A percentile compares a stretch with the other conserved stretches of the same genome.
phyloP scores from a whole-genome alignment of 768 basidiomycete species.

The Flagelloscypha sp. region DNA sequence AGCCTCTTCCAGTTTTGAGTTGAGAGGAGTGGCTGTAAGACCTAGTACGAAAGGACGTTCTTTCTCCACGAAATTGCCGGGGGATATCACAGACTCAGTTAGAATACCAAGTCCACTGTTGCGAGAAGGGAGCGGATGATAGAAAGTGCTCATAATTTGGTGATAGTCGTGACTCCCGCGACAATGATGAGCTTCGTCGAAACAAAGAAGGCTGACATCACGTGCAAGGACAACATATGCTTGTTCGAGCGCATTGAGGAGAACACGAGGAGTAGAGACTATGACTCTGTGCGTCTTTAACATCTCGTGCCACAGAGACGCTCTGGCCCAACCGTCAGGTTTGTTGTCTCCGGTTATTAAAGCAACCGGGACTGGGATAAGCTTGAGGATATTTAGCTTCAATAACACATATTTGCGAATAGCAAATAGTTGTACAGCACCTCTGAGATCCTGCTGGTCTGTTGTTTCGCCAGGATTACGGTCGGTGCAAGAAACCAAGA shows the following conservation, averaged over 20 bases:
- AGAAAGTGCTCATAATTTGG: slow-evolving; percentile 69
- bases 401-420: too few species aligned
- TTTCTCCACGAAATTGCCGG: slow-evolving; percentile 15
- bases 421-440: too few species aligned
- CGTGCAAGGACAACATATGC: slow-evolving; percentile 54
- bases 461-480: slow-evolving; percentile 67
- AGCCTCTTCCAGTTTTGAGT: slow-evolving; percentile 52
- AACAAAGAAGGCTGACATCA: slow-evolving; percentile 60
- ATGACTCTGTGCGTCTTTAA: slow-evolving; percentile 51
- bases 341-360: slow-evolving; percentile 62
- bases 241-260: slow-evolving; percentile 70
- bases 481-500: slow-evolving; percentile 80
- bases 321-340: slow-evolving; percentile 73
- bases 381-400: too few species aligned
- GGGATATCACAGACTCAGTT: slow-evolving; percentile 4
- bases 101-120: slow-evolving; percentile 7
- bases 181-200: slow-evolving; percentile 80
- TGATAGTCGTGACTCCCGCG: slow-evolving; percentile 69
- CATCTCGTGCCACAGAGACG: slow-evolving; percentile 48
- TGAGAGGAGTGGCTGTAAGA: slow-evolving; percentile 79
- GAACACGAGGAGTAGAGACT: slow-evolving; percentile 70
- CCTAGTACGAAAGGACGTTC: slow-evolving; percentile 62
- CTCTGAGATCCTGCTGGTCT: slow-evolving; percentile 44
- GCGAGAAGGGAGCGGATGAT: slow-evolving; percentile 41
- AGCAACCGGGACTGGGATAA: slow-evolving; percentile 61